Base-by-base conservation (phyloP, 352 stramenopile species). In the Blastocystis hominis region DNA sequence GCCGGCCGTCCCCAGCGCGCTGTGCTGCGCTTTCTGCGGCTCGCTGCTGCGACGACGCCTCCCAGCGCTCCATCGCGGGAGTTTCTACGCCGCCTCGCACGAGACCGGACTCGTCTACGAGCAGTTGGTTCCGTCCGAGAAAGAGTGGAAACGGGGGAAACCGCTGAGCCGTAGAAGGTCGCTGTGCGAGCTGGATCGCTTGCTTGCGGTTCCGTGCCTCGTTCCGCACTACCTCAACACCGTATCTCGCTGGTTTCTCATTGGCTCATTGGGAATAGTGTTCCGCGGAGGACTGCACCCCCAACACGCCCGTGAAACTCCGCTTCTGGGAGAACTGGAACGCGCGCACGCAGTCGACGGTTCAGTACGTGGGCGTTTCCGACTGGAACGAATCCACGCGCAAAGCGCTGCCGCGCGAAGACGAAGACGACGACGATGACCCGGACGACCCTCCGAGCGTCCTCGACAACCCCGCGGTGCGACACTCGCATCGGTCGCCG, bases 301-400 rank as follows among this genome's bases (percentile, higher is more conserved):
- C 15, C 3, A 34, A 36, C 20, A 24, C 72, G 9, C 5, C 17
- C 10, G 13, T 30, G n/a, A 61, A 66, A 44, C 46, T 64, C 17
- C 50, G 36, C 20, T 69, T 61, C 3, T 84, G 72, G 72, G 72
- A 84, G 72, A 84, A 84, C 20, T 84, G 72, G 72, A 84, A 84
- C 38, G 50, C 72, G n/a, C 72, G 72, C 17, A 84, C 72, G n/a
- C 72, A 68, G 36, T 68, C 47, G 10, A 84, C 72, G 36, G 72
- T 84, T 15, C 72, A 84, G 24, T 84, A 84, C 46, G 72, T 84
- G 30, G 72, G 72, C 38, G 17, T 68, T 17, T 40, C 59, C 42
- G 36, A 53, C n/a, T 17, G 46, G 3, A 77, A 56, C 20, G 50
- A 77, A 30, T 34, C 6, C 17, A 56, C 44, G 40, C 46, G 44